Conservation (phyloP, 2,329 filamentous ascomycete species). For the Aspergillus phoenicis region DNA sequence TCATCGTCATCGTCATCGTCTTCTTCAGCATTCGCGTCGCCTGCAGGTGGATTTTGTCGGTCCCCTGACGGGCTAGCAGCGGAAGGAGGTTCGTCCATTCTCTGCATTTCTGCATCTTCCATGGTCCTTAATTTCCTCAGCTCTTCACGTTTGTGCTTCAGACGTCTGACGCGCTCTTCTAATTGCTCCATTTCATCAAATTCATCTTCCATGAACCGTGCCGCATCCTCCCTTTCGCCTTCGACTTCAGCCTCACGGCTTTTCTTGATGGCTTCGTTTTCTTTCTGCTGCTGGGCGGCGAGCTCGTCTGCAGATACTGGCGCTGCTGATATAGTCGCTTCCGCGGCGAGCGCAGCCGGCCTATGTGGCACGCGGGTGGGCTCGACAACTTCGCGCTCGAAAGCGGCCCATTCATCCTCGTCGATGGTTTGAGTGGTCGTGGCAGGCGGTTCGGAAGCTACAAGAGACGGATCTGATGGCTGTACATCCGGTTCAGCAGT, state of each 20-base stretch:
- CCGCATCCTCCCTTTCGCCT: constrained; percentile 75
- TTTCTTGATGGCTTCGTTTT: constrained; percentile 45
- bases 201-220: constrained; percentile 71
- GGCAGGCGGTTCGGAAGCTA: constrained; percentile 11
- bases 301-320: constrained; percentile 67
- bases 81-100: constrained; percentile 30
- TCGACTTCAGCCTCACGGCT: constrained; percentile 59
- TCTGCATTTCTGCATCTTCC: constrained; percentile 29
- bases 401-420: constrained; percentile 83
- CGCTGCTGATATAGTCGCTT: constrained; percentile 68
- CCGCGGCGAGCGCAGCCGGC: constrained; percentile 35
- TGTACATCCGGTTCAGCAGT: constrained; percentile 8
- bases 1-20: constrained; percentile 46
- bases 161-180: constrained; percentile 67
- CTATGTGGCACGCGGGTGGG: constrained; percentile 38
- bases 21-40: constrained; percentile 28
- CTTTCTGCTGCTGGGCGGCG: constrained; percentile 55
- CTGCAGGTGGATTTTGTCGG: constrained; percentile 40
- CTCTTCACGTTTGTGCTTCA: constrained; percentile 72
- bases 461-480: constrained; percentile 12
- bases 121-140: constrained; percentile 51
- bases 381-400: constrained; percentile 76
- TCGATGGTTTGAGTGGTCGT: constrained; percentile 51
- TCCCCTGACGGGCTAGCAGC: constrained; percentile 28
- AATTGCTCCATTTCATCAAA: constrained; percentile 82